Evolutionary conservation across 192 early-diverging fungal genomes (phyloP).

Genomic region (Coemansia sp.): DNA sequence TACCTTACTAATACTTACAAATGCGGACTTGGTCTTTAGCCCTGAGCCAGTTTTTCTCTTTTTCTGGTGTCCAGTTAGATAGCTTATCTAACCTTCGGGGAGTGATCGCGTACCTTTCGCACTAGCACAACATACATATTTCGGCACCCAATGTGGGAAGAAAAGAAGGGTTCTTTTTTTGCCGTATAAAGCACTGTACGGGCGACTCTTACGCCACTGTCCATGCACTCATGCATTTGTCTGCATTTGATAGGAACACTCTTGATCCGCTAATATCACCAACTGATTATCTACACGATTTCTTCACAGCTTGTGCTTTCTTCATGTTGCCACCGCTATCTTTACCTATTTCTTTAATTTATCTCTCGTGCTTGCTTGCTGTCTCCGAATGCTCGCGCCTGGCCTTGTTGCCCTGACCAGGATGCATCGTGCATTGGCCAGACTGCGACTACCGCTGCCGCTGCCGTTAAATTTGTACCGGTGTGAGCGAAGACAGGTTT

Average conservation of each 20-base stretch:
- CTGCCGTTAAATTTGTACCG: not conserved
- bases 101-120: too few species aligned
- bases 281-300: not conserved
- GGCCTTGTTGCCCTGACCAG: constrained; percentile 5
- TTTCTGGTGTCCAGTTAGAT: too few species aligned
- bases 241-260: too few species aligned
- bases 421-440: not conserved
- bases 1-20: not conserved
- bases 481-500: not conserved
- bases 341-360: not conserved
- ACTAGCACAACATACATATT: too few species aligned
- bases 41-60: not conserved
- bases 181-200: not conserved
- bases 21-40: not conserved
- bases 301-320: not conserved
- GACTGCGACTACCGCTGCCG: not conserved
- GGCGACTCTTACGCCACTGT: not conserved
- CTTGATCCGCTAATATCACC: not conserved
- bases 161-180: constrained; percentile 1
- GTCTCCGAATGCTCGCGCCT: constrained; percentile 1
- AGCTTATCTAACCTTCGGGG: too few species aligned
- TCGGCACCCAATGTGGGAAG: constrained; percentile 1
- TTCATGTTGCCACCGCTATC: too few species aligned
- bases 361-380: not conserved
- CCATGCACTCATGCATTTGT: not conserved